Percentiles rank a stretch among this genome's conserved stretches.
phyloP scores from a whole-genome alignment of 495 filamentous ascomycete species.

The Lichina pygmaea region DNA sequence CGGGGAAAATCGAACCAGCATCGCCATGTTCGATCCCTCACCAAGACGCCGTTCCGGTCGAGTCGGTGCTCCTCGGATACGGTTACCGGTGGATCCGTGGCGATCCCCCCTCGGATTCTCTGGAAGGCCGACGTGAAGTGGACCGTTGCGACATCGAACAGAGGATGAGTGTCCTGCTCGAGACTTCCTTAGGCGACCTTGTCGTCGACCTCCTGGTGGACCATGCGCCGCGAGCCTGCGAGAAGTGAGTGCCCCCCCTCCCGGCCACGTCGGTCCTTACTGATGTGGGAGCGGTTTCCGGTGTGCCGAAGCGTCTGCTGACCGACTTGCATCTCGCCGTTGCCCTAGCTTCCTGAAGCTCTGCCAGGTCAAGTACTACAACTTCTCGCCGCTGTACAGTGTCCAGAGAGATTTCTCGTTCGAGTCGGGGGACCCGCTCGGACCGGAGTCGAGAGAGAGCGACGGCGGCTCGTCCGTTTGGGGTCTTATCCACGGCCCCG shows the following conservation, averaged over 20 bases:
- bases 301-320: not conserved
- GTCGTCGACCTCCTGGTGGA: slow-evolving; percentile 77
- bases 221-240: slow-evolving; percentile 65
- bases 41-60: too few relatives aligned
- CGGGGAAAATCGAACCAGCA: too few relatives aligned
- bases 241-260: slow-evolving; percentile 35
- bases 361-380: slow-evolving; percentile 95
- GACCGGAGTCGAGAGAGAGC: slow-evolving; percentile 52
- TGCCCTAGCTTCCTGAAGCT: slow-evolving; percentile 72
- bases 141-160: too few relatives aligned
- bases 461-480: slow-evolving; percentile 84
- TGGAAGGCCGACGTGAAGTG: too few relatives aligned
- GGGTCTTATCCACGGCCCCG: slow-evolving; percentile 47
- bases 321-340: slow-evolving; percentile 1
- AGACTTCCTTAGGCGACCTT: slow-evolving; percentile 78
- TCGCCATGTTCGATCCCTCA: too few relatives aligned
- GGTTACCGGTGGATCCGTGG: too few relatives aligned
- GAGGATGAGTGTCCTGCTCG: slow-evolving; percentile 53
- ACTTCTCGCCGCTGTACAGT: slow-evolving; percentile 70
- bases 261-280: not conserved
- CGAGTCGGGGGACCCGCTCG: slow-evolving; percentile 81
- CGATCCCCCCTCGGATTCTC: too few relatives aligned
- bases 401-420: slow-evolving; percentile 83
- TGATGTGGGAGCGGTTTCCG: not conserved
- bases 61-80: too few relatives aligned